Base-by-base conservation (phyloP, 805 yeast genomes). In the Saturnispora hagleri region DNA sequence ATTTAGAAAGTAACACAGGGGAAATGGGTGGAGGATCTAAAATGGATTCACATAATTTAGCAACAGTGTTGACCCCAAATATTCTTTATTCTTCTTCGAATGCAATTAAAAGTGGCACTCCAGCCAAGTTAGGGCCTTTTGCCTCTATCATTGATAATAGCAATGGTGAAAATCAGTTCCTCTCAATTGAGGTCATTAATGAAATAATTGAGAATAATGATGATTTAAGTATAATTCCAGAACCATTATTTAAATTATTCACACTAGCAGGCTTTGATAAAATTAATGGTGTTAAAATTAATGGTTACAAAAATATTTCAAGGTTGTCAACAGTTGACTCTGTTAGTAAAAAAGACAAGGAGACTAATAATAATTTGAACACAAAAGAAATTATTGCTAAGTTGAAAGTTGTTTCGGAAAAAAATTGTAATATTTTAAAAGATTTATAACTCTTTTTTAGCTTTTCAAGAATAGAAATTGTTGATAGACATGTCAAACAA, bases 21-120 rank as follows among this genome's bases (percentile, higher is more conserved):
- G 97, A 89, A 62, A 95, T 89, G 59, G 90, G 86, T 58, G 79
- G 82, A 26, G 93, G 93, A 0, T 89, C 97, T 3, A 93, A 91
- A 70, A 93, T 93, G 99, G 97, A 91, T 64, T 80, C 86, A 34
- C 96, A 89, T 64, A 93, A 93, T 65, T 74, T 93, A 56, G 96
- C 99, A 2, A 93, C 98, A 0, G 99, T 93, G 2, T 76, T 93
- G 47, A 86, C 97, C 0, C 99, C 99, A 1, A 93, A 90, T 62
- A 82, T 93, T 44, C 72, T 95, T 41, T 84, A 84, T 75, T 56
- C 80, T 75, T 4, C n/a, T 24, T 6, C 44, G 5, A 22, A 22
- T 75, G 55, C 79, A 75, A 5, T 18, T 7, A 38, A 17, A 38
- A 38, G 18, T 38, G 42, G 22, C 20, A 12, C 17, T 6, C 24